Percentiles rank a stretch among this genome's conserved stretches.
Evolutionary conservation across 2,329 filamentous ascomycete species (phyloP).

Genomic region (Neopestalotiopsis rosae): DNA sequence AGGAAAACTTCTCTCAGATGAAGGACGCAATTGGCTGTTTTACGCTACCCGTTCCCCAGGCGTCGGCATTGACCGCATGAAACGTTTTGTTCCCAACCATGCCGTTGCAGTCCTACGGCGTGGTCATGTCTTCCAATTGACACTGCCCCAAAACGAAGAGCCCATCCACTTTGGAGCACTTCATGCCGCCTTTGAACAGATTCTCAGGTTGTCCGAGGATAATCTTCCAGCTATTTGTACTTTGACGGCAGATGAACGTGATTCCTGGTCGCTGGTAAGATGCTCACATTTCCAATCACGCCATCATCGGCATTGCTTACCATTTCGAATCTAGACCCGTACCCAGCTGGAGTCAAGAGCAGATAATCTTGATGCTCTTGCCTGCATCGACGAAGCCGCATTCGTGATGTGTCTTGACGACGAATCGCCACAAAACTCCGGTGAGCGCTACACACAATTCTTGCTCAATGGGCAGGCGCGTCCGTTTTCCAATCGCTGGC

Average conservation of each 20-base stretch:
- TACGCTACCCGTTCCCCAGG: conserved; percentile 21
- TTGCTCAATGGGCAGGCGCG: conserved; percentile 17
- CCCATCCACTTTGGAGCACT: conserved; percentile 7
- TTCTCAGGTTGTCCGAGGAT: conserved; percentile 19
- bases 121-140: conserved; percentile 24
- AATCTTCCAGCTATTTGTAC: conserved; percentile 13
- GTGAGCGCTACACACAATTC: conserved; percentile 22
- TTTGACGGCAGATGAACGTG: conserved; percentile 25
- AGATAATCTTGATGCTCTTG: conserved; percentile 16
- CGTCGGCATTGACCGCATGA: conserved; percentile 3
- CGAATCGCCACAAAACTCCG: conserved; percentile 18
- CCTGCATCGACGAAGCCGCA: conserved; percentile 19
- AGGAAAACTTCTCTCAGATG: conserved; percentile 11
- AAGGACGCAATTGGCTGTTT: conserved; percentile 23
- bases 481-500: conserved; percentile 24
- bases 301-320: neutral
- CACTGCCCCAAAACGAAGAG: neutral
- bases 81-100: conserved; percentile 15
- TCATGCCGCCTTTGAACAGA: conserved; percentile 18
- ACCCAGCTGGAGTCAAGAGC: conserved; percentile 19
- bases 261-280: conserved; percentile 24
- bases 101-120: conserved; percentile 22
- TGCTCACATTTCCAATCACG: neutral
- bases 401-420: conserved; percentile 27
- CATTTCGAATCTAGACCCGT: conserved; percentile 10